A percentile compares a stretch with the other conserved stretches of the same genome.
Evolutionary conservation across 441 rosid species (phyloP).

Genomic region (Corymbia calophylla): DNA sequence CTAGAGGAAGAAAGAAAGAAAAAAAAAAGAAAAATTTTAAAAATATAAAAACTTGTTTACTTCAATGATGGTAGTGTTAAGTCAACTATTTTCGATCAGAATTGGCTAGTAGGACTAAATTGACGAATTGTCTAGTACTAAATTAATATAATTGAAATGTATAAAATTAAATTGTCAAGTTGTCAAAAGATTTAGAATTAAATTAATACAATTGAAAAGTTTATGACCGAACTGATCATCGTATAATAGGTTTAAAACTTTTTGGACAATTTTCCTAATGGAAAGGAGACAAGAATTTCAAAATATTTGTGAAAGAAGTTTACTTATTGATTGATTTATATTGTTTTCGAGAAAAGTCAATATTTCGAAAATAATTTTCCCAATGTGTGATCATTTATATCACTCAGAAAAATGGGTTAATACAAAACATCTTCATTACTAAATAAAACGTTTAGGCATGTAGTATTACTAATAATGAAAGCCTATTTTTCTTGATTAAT

Average conservation of each 20-base stretch:
- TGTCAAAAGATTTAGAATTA: too few relatives aligned
- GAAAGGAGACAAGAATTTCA: background rate
- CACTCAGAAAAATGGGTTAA: background rate
- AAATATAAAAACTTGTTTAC: too few relatives aligned
- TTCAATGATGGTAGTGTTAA: too few relatives aligned
- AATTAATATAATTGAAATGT: background rate
- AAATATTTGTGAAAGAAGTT: background rate
- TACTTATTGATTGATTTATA: background rate
- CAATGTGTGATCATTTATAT: background rate
- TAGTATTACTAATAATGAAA: background rate
- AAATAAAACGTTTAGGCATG: background rate
- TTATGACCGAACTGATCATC: background rate
- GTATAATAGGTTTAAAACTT: background rate
- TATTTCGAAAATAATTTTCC: background rate
- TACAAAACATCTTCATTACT: background rate
- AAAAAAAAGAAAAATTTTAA: too few relatives aligned
- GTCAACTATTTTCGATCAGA: accelerated
- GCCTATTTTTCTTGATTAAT: background rate
- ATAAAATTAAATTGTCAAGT: background rate
- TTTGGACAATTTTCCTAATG: background rate
- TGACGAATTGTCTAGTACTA: too few relatives aligned
- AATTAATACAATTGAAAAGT: too few relatives aligned
- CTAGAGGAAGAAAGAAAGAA: too few relatives aligned
- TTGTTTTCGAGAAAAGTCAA: background rate
- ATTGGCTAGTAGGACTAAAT: background rate